Conservation (phyloP, 1,139 yeast species). For the Lodderomyces pseudojiufengensis region DNA sequence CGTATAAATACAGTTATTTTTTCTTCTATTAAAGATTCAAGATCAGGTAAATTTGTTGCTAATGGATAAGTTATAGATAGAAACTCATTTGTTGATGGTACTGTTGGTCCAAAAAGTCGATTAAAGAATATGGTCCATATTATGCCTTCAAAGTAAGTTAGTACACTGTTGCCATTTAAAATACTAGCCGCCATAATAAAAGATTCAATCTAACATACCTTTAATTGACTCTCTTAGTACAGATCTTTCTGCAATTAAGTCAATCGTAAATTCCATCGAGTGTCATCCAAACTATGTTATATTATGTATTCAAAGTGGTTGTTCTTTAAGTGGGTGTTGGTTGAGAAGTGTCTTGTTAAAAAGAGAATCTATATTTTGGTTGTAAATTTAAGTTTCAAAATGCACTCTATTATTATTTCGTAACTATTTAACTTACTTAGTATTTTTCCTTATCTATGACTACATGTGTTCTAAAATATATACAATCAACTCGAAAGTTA, state of each 20-base stretch:
- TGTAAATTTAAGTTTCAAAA: too few species aligned
- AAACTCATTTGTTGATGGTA: constrained; percentile 49
- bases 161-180: too few species aligned
- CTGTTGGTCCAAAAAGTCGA: constrained; percentile 63
- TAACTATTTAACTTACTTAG: too few species aligned
- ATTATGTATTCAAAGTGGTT: too few species aligned
- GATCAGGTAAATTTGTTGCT: constrained; percentile 39
- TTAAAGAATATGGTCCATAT: constrained; percentile 68
- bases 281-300: constrained; percentile 1
- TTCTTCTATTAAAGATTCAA: constrained; percentile 43
- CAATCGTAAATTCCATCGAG: constrained; percentile 37
- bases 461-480: too few species aligned
- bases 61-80: constrained; percentile 44
- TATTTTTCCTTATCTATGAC: too few species aligned
- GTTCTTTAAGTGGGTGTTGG: too few species aligned
- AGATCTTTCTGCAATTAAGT: constrained; percentile 39
- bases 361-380: too few species aligned
- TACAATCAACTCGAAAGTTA: too few species aligned
- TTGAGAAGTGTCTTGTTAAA: too few species aligned
- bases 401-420: too few species aligned
- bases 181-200: too few species aligned
- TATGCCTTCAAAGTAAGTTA: constrained; percentile 40
- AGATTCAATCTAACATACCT: constrained; percentile 28
- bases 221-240: constrained; percentile 43
- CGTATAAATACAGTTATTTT: constrained; percentile 33